Percentiles rank a stretch among this genome's conserved stretches.
phyloP scores from a whole-genome alignment of 2,329 filamentous ascomycete genomes.

The Tricladium varicosporioides region DNA sequence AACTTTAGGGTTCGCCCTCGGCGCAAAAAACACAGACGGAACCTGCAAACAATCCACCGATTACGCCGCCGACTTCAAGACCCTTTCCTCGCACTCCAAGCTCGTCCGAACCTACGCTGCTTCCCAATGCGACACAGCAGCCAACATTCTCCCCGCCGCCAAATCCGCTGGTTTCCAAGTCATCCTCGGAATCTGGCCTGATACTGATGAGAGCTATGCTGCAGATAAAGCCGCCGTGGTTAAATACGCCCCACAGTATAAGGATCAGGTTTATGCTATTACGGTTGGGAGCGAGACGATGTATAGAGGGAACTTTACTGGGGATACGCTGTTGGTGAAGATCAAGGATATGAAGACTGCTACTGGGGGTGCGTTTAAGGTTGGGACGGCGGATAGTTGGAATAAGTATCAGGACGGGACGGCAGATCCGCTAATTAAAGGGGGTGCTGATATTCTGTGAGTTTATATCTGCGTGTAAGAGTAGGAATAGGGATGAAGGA shows the following conservation, averaged over 20 bases:
- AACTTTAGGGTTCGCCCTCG: slow-evolving; percentile 63
- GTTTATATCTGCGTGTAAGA: background rate
- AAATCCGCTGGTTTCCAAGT: slow-evolving; percentile 64
- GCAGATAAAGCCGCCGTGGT: slow-evolving; percentile 59
- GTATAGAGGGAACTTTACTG: slow-evolving; percentile 67
- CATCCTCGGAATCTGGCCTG: slow-evolving; percentile 68
- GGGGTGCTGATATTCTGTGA: slow-evolving; percentile 50
- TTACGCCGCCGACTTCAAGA: slow-evolving; percentile 64
- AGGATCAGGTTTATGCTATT: slow-evolving; percentile 62
- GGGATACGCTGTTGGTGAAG: slow-evolving; percentile 55
- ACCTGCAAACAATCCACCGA: slow-evolving; percentile 61
- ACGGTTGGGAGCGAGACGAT: slow-evolving; percentile 70
- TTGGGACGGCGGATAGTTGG: slow-evolving; percentile 71
- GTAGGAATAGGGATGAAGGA: slow-evolving; percentile 1
- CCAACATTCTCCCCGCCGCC: slow-evolving; percentile 63
- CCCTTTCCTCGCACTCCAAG: slow-evolving; percentile 49
- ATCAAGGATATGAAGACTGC: slow-evolving; percentile 59
- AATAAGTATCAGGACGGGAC: slow-evolving; percentile 70
- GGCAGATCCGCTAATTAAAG: slow-evolving; percentile 59
- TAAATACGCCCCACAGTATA: slow-evolving; percentile 46
- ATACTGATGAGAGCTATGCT: slow-evolving; percentile 59
- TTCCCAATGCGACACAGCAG: slow-evolving; percentile 62
- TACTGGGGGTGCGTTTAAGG: slow-evolving; percentile 50
- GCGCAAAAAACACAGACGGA: slow-evolving; percentile 59
- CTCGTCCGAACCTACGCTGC: slow-evolving; percentile 67